A percentile compares a stretch with the other conserved stretches of the same genome.
These are phyloP conservation scores for Chlorella sorokiniana DNA, from an alignment of 139 green algal species.

Conservation along the genomic window DNA sequence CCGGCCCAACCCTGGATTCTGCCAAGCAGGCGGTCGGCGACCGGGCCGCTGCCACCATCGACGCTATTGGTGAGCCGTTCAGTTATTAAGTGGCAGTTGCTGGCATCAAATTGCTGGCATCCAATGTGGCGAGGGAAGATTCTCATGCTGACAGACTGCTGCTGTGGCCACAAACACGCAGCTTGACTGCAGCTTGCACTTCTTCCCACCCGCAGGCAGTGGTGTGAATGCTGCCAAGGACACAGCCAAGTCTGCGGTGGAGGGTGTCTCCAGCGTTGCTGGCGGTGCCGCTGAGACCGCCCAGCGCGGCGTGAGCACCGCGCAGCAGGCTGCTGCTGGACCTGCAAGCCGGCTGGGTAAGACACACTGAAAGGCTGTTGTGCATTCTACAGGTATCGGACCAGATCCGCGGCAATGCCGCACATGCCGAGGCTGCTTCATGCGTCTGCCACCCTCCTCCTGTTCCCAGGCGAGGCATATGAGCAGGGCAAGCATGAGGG, in stretches of 20 bases:
- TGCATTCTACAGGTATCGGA: neutral
- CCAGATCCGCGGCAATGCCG: no score
- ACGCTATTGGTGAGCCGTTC: neutral
- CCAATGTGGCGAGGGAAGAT: no score
- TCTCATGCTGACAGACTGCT: neutral
- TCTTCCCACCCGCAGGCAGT: neutral
- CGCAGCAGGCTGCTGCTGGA: neutral
- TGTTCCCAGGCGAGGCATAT: conserved; percentile 4
- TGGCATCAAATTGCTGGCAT: no score
- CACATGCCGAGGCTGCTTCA: no score
- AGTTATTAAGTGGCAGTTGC: neutral
- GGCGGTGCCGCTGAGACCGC: neutral
- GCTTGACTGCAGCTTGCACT: neutral
- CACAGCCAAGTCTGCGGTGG: neutral
- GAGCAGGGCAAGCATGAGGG: conserved; percentile 17
- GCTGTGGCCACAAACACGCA: neutral
- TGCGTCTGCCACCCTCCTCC: no score
- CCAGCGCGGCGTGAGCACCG: neutral
- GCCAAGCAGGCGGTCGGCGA: neutral
- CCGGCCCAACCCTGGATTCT: conserved; percentile 2
- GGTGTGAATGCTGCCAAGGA: neutral
- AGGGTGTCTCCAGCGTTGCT: neutral
- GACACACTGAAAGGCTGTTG: neutral
- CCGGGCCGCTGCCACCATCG: neutral
- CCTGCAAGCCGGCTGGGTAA: neutral